Percentiles rank a stretch among this genome's conserved stretches.
phyloP scores from a whole-genome alignment of 331 rosid species.

The Quercus phellos region DNA sequence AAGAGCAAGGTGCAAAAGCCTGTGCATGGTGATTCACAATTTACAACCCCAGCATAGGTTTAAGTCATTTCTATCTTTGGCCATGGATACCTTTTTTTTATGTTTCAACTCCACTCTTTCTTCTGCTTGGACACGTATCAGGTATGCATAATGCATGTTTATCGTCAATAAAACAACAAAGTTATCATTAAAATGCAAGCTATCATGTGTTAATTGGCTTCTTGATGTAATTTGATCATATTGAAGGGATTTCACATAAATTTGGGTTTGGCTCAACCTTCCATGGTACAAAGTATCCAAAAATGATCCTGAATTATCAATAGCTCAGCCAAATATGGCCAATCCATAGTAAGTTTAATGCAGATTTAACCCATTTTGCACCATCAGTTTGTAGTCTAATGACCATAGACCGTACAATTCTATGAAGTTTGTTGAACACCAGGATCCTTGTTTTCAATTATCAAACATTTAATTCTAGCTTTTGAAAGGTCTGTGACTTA shows the following conservation, averaged over 20 bases:
- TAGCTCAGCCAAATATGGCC: not conserved
- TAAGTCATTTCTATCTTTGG: too few species aligned
- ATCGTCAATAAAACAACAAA: not conserved
- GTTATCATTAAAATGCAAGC: not conserved
- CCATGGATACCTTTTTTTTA: too few species aligned
- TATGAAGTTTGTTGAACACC: not conserved
- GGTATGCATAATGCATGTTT: not conserved
- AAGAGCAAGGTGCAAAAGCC: too few species aligned
- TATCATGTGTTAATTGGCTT: not conserved
- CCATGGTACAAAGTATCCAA: not conserved
- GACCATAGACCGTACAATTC: not conserved
- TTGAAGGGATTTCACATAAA: not conserved
- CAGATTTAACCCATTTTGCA: not conserved
- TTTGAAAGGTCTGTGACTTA: not conserved
- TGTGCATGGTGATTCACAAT: too few species aligned
- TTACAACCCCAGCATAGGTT: too few species aligned
- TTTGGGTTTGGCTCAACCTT: not conserved
- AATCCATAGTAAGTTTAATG: not conserved
- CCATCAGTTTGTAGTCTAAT: not conserved
- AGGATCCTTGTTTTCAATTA: not conserved
- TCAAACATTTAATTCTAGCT: not conserved
- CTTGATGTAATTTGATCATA: not conserved
- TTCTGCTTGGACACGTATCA: not conserved
- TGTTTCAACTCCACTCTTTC: too few species aligned
- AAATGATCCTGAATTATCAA: not conserved